Conservation (phyloP, 1,284 basidiomycete genomes). For the Naganishia sp. region DNA sequence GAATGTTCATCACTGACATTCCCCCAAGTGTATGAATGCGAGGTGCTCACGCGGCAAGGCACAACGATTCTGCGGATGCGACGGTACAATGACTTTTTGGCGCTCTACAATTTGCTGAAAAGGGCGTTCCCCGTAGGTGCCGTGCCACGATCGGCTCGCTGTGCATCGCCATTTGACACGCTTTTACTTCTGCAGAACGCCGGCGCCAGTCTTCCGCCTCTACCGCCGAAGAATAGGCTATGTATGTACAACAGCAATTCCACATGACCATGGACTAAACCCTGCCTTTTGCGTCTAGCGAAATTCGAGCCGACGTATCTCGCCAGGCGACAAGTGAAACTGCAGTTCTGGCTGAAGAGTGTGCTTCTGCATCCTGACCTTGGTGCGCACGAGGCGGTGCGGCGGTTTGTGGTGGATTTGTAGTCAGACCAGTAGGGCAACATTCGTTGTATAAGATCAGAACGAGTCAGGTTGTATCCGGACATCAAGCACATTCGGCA, state of each 20-base stretch:
- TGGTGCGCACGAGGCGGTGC: slow-evolving; percentile 15
- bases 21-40: slow-evolving; percentile 33
- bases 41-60: slow-evolving; percentile 28
- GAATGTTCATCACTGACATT: not conserved
- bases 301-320: slow-evolving; percentile 34
- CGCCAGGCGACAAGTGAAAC: slow-evolving; percentile 22
- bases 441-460: not conserved
- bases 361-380: slow-evolving; percentile 32
- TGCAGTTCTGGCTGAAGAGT: slow-evolving; percentile 34
- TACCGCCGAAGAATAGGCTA: slow-evolving; percentile 33
- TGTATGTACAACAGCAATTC: slow-evolving; percentile 13
- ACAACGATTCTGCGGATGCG: slow-evolving; percentile 26
- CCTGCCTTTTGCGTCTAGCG: slow-evolving; percentile 5
- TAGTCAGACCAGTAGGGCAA: not conserved
- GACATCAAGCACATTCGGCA: too few relatives aligned
- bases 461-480: too few relatives aligned
- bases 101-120: slow-evolving; percentile 25
- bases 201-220: slow-evolving; percentile 29
- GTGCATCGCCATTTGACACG: not conserved
- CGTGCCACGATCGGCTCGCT: too few relatives aligned
- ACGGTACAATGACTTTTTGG: slow-evolving; percentile 33
- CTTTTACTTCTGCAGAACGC: slow-evolving; percentile 1
- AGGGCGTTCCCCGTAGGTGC: slow-evolving; percentile 28
- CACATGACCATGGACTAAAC: too few relatives aligned
- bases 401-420: slow-evolving; percentile 27